Evolutionary conservation across 495 filamentous ascomycete species (phyloP).

Genomic region (Xylaria grammica): DNA sequence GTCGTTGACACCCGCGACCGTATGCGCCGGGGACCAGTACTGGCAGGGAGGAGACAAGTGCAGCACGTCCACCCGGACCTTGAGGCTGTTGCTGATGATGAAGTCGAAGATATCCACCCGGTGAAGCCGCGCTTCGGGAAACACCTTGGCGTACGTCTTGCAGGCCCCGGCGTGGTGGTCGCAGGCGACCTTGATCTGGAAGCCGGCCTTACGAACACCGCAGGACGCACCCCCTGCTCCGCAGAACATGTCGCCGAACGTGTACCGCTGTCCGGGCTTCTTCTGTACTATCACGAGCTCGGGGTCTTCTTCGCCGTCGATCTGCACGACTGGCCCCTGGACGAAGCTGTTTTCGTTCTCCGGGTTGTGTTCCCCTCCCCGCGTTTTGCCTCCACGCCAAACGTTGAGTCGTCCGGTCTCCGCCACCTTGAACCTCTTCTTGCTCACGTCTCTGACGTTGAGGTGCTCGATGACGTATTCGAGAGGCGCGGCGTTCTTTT

Average conservation of each 20-base stretch:
- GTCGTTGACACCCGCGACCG: constrained; percentile 65
- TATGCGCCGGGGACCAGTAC: constrained; percentile 80
- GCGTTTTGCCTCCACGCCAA: constrained; percentile 47
- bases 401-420: constrained; percentile 31
- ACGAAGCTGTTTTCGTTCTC: background rate
- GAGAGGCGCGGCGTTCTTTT: constrained; percentile 22
- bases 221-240: constrained; percentile 78
- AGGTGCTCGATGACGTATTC: constrained; percentile 42
- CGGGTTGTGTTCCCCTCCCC: constrained; percentile 40
- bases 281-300: constrained; percentile 18
- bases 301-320: constrained; percentile 8
- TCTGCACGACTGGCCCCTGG: constrained; percentile 5
- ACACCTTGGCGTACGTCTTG: constrained; percentile 65
- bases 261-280: constrained; percentile 55
- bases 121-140: constrained; percentile 51
- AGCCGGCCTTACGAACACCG: constrained; percentile 67
- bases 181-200: constrained; percentile 64
- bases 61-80: constrained; percentile 65
- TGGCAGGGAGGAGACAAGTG: constrained; percentile 89
- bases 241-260: constrained; percentile 74
- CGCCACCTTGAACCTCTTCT: constrained; percentile 25
- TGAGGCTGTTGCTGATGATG: constrained; percentile 26
- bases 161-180: constrained; percentile 64
- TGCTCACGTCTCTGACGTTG: constrained; percentile 32
- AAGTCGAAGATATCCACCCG: constrained; percentile 57